Conservation (phyloP, 768 basidiomycete species). For the Kondoa malvinella region DNA sequence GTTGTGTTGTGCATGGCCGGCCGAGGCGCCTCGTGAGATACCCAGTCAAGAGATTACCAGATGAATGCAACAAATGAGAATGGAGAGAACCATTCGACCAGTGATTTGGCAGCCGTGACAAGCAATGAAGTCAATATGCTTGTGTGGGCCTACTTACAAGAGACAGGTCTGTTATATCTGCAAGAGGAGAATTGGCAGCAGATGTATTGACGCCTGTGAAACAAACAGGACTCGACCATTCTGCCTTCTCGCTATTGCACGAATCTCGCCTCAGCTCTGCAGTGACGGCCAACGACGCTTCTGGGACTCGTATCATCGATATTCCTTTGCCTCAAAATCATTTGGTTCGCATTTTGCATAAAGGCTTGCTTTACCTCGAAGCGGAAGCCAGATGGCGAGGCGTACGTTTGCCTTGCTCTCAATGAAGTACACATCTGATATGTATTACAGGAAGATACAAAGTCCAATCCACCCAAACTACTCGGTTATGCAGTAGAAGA, state of each 20-base stretch:
- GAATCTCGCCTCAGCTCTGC: conserved; percentile 18
- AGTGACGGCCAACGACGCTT: neutral
- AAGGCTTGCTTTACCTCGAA: conserved; percentile 25
- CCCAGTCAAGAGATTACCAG: no score
- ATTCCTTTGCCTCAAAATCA: conserved; percentile 23
- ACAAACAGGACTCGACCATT: conserved; percentile 20
- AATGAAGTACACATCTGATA: no score
- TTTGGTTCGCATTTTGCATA: conserved; percentile 25
- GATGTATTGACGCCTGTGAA: neutral
- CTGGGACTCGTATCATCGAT: conserved; percentile 12
- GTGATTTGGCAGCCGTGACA: conserved; percentile 13
- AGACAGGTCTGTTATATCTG: conserved; percentile 9
- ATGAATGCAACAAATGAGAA: neutral
- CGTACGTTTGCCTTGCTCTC: conserved; percentile 3
- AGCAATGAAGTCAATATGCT: conserved; percentile 25
- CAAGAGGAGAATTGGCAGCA: neutral
- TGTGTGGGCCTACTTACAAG: conserved; percentile 25
- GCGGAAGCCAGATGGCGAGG: conserved; percentile 24
- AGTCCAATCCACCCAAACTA: conserved; percentile 9
- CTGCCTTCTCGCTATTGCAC: conserved; percentile 20
- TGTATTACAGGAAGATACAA: conserved; percentile 15
- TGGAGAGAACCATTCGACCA: neutral
- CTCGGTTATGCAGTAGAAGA: conserved; percentile 22
- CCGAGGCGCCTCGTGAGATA: no score
- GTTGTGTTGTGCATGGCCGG: no score